A percentile compares a stretch with the other conserved stretches of the same genome.
Evolutionary conservation across 169 alveolate genomes (phyloP).

Genomic region (Plasmodium berghei): DNA sequence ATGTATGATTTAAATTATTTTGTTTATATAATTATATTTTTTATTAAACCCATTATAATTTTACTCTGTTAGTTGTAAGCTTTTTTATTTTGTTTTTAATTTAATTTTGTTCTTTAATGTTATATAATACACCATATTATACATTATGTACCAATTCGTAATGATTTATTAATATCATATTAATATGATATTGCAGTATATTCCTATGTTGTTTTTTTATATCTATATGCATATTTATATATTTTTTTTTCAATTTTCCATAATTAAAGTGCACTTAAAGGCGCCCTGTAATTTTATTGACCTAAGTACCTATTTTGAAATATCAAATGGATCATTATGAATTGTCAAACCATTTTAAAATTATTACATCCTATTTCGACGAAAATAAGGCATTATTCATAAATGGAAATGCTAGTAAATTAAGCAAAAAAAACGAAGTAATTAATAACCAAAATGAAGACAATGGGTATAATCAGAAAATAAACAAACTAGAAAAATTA

Average conservation of each 20-base stretch:
- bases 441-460: conserved; percentile 26
- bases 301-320: background rate
- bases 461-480: background rate
- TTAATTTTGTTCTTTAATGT: too few relatives aligned
- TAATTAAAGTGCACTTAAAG: background rate
- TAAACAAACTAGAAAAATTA: conserved; percentile 16
- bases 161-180: too few relatives aligned
- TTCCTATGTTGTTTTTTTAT: background rate
- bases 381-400: conserved; percentile 8
- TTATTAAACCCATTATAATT: too few relatives aligned
- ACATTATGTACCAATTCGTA: too few relatives aligned
- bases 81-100: too few relatives aligned
- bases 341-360: conserved; percentile 12
- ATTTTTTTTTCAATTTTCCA: background rate
- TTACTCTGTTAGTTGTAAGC: too few relatives aligned
- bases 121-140: too few relatives aligned
- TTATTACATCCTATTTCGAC: conserved; percentile 21
- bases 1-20: too few relatives aligned
- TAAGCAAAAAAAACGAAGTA: conserved; percentile 6
- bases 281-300: background rate
- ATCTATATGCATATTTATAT: background rate
- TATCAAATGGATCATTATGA: conserved; percentile 65
- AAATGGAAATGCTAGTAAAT: background rate
- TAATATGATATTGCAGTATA: background rate
- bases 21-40: too few relatives aligned